Base-by-base conservation (phyloP, 495 filamentous ascomycete species). In the Polyplosphaeria fusca region DNA sequence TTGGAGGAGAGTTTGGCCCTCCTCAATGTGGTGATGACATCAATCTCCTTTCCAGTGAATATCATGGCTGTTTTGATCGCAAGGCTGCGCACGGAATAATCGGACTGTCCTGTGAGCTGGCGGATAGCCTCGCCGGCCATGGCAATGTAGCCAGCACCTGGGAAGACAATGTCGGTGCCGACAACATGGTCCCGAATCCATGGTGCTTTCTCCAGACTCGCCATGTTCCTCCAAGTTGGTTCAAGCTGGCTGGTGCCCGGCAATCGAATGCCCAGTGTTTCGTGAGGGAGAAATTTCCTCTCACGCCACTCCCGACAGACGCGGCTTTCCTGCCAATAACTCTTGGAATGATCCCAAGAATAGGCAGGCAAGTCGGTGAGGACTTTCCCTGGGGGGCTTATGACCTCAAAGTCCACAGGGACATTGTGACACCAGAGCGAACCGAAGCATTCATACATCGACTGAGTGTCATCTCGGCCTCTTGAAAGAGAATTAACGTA, bases 101-200 rank as follows among this genome's bases (percentile, higher is more conserved):
- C 49, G 49, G 5, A 27, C n/a, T 28, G 25, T 22, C 19, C 43
- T 0, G 42, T 35, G 2, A 55, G 42, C 42, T 79, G 79, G 0
- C 67, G 51, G 27, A 47, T 30, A 13, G 40, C 40, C 41, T 55
- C 52, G 9, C 40, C 52, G 13, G 52, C 52, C 52, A 55, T 55
- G 40, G 3, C 2, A 4, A 55, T 19, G 22, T 55, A 55, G 1
- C 52, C 52, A n/a, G 26, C 52, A 37, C n/a, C 40, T 20, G 52
- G 52, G 30, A 55, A 55, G 35, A 55, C 52, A 35, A 55, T 47
- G 26, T 55, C 40, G 16, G 1, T 26, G 3, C 11, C 9, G 42
- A 47, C 41, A 5, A 3, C 35, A 26, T 55, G 52, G 18, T 55
- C 52, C 16, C 42, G 2, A 16, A 55, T 13, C 52, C 52, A 55